phyloP scores from a whole-genome alignment of 768 basidiomycete species.

The Rhodotorula diobovata region DNA sequence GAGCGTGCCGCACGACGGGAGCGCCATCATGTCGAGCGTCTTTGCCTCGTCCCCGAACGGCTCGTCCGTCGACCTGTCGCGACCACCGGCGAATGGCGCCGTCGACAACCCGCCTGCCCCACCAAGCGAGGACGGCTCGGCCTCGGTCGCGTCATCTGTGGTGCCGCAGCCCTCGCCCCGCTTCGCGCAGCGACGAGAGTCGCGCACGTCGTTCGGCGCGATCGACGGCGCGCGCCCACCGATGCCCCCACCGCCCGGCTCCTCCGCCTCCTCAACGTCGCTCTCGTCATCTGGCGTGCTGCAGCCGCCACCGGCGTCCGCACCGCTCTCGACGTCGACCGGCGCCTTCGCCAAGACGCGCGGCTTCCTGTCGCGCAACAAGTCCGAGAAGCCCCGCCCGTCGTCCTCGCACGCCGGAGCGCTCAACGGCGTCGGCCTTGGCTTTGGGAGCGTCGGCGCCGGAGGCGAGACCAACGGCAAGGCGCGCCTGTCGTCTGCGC shows the following conservation, averaged over 20 bases:
- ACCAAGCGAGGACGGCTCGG: conserved; percentile 23
- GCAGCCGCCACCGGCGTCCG: neutral
- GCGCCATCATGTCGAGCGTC: no score
- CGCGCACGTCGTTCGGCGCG: neutral
- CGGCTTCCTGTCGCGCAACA: conserved; percentile 8
- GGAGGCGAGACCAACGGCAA: neutral
- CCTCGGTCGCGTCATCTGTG: neutral
- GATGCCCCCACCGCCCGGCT: neutral
- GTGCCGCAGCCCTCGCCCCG: neutral
- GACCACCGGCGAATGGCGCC: neutral
- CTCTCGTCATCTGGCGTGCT: conserved; percentile 8
- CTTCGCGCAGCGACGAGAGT: neutral
- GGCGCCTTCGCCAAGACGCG: conserved; percentile 14
- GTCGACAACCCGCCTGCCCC: neutral
- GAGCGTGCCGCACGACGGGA: neutral
- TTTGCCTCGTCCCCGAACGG: neutral
- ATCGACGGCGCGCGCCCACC: neutral
- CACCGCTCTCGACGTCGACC: neutral
- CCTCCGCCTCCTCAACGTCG: neutral
- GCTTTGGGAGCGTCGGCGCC: neutral
- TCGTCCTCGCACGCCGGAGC: conserved; percentile 2
- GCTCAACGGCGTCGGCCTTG: conserved; percentile 16
- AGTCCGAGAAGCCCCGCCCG: neutral
- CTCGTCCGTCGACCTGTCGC: neutral
- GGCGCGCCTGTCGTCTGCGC: neutral